Evolutionary conservation across 129 eudicot genomes (phyloP), one percentile per base, ranked within the genome.

Genomic region (Lactuca saligna): DNA sequence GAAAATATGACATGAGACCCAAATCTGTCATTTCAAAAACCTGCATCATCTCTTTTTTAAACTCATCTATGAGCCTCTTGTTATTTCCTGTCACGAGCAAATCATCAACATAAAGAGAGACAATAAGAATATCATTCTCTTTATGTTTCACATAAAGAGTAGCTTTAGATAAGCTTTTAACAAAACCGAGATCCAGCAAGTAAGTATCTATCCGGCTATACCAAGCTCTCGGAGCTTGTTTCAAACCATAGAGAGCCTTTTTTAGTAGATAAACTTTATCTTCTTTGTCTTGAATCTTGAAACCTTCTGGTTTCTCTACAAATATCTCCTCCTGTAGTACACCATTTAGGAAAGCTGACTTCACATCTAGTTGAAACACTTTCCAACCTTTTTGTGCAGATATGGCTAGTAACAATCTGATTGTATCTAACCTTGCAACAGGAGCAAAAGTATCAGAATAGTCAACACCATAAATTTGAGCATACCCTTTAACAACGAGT

Each of bases 41-140:
- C 3, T 42, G 10, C 29, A 11, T 38, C 79, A 73, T 79, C 3
- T 60, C 65, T 8, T 7, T 9, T 10, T 80, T 80, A 49, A 80
- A 80, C 1, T 54, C 46, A 1, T 68, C 25, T 25, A 56, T 14
- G 13, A 61, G n/a, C 3, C 3, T 10, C 12, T 9, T 5, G 25
- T 42, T 34, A 17, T 20, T 63, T 2, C 81, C 56, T 34, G 75
- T 81, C 1, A 76, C 13, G 8, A 81, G 13, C 2, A 81, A 3
- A 71, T 81, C 81, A 51, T 76, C 85, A 15, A 76, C 85, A 77
- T 81, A 81, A 3, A 82, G 5, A 6, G 57, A 61, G 7, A 82
- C 66, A 3, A 77, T 20, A 1, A 77, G 25, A 5, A 72, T 13
- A 2, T 54, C 38, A 4, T 4, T 6, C 2, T 34, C 25, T 5